Base-by-base conservation (phyloP, 2,329 filamentous ascomycete genomes). In the Calonectria hawksworthii region DNA sequence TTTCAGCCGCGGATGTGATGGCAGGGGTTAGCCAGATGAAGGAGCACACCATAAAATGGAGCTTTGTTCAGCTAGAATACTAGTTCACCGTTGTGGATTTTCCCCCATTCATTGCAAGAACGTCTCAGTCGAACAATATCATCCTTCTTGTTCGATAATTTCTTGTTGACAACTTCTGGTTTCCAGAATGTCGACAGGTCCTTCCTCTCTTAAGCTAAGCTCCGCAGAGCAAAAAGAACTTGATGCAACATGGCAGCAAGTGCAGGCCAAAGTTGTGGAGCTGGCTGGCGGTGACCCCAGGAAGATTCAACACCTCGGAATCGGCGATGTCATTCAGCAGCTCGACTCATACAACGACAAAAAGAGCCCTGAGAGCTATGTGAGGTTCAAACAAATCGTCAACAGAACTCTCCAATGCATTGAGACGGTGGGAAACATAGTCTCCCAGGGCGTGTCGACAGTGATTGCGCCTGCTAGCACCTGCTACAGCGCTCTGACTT, bases 371-470 rank as follows among this genome's bases (percentile, higher is more conserved):
- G 51, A 54, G 9, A 54, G 18, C 23, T 32, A 54, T n/a, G 51
- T 13, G 14, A 32, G 16, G 9, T 28, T 66, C 54, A 13, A 36
- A 70, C 71, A 70, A 2, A 34, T 50, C 13, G 21, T 59, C 1
- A 32, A 56, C 32, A 54, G 26, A 16, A 59, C 44, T 1, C 34
- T 44, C 23, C 36, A 52, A 30, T 52, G 51, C 85, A 84, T 84
- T 78, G 86, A 87, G 0, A 82, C 79, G 21, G 76, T 77, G 0
- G 36, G 6, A 6, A 83, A 79, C 13, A 82, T 79, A 80, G 14
- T 80, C 36, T 16, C 84, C 80, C 71, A 87, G 85, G 0, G 76
- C 75, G 16, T 76, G 51, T 56, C 87, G 84, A 30, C 44, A 2
- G 65, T 68, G 14, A 52, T 68, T 21, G 44, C 28, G n/a, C 65